Conservation (phyloP, 1,284 basidiomycete genomes). For the Chalciporus sp. region DNA sequence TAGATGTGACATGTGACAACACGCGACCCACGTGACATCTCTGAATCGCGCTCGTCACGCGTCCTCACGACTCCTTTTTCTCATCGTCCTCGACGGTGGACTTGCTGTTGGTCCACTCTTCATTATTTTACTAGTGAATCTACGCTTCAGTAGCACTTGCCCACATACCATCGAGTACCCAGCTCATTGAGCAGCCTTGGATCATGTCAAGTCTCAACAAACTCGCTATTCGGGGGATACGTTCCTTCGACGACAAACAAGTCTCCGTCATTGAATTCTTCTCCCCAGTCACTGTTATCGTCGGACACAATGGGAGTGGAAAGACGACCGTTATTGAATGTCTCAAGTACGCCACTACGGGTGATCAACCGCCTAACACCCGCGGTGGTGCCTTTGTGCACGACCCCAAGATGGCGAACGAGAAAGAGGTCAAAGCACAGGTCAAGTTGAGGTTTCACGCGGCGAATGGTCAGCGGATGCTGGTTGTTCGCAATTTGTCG, state of each 20-base stretch:
- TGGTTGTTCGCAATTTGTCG: constrained; percentile 91
- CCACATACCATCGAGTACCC: neutral
- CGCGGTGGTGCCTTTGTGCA: constrained; percentile 98
- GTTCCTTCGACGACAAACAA: constrained; percentile 94
- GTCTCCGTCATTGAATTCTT: constrained; percentile 97
- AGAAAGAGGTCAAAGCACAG: constrained; percentile 98
- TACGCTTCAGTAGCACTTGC: neutral
- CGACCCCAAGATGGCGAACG: constrained; percentile 98
- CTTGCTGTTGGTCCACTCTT: neutral
- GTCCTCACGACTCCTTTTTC: neutral
- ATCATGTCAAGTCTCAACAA: constrained; percentile 86
- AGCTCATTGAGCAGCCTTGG: neutral
- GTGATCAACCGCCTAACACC: constrained; percentile 96
- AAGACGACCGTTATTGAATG: constrained; percentile 99
- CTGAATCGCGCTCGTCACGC: neutral
- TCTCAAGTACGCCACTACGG: constrained; percentile 98
- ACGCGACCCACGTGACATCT: neutral
- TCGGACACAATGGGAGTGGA: constrained; percentile 97
- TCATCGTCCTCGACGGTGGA: neutral
- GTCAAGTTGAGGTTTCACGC: constrained; percentile 94
- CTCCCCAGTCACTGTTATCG: constrained; percentile 96
- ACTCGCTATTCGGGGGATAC: constrained; percentile 84
- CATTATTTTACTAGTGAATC: neutral
- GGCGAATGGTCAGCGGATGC: constrained; percentile 85
- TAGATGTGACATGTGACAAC: too few species aligned